phyloP scores from a whole-genome alignment of 225 moss, liverwort and hornwort species.

The Climacium dendroides region DNA sequence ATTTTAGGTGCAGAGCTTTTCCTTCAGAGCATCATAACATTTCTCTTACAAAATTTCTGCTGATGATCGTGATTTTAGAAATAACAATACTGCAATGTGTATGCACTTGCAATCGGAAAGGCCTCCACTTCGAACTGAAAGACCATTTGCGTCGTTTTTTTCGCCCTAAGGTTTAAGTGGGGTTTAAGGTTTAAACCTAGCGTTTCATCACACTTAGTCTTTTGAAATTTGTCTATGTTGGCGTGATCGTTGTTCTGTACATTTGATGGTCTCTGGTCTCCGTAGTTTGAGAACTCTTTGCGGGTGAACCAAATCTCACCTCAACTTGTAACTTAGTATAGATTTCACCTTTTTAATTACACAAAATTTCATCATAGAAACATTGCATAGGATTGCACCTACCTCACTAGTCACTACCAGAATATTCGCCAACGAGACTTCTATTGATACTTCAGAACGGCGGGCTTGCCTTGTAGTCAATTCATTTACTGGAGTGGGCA shows the following conservation, averaged over 20 bases:
- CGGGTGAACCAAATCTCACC: background rate
- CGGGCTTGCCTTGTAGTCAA: background rate
- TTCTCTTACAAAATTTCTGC: background rate
- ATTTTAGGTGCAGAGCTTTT: background rate
- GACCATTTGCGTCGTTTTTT: background rate
- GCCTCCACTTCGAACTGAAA: background rate
- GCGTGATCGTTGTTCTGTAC: background rate
- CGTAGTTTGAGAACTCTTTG: background rate
- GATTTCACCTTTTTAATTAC: background rate
- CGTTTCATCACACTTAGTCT: background rate
- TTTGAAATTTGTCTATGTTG: background rate
- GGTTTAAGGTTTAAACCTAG: constrained; percentile 13
- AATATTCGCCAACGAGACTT: background rate
- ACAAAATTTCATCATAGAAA: background rate
- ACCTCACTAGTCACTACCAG: too few relatives aligned
- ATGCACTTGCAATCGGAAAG: background rate
- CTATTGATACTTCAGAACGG: background rate
- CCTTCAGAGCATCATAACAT: background rate
- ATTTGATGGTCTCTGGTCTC: background rate
- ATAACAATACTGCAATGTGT: background rate
- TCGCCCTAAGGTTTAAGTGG: constrained; percentile 12
- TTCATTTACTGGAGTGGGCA: background rate
- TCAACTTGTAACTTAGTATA: background rate
- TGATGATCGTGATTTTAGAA: background rate
- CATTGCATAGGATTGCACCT: background rate